Evolutionary conservation across 176 grass and related monocot genomes (phyloP).

Genomic region (Bothriochloa decipiens): DNA sequence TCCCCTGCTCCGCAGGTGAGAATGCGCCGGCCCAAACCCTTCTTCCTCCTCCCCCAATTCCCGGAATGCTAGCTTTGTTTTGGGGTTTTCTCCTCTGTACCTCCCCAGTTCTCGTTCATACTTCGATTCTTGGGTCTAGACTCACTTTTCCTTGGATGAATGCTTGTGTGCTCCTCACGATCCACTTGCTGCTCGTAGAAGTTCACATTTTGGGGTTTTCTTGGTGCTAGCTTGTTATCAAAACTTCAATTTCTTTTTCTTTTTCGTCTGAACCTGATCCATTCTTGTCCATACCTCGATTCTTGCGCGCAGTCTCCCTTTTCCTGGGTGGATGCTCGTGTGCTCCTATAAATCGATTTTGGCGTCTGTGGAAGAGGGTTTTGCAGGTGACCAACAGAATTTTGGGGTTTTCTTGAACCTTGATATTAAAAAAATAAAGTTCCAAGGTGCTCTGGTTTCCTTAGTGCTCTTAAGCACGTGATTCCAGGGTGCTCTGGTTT

Average conservation of each 20-base stretch:
- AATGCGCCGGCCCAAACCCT: no score
- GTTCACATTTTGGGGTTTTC: background rate
- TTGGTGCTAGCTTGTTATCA: background rate
- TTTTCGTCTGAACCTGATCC: no score
- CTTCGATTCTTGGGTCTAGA: no score
- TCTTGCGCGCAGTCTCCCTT: background rate
- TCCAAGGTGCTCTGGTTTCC: background rate
- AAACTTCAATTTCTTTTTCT: background rate
- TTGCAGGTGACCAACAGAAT: background rate
- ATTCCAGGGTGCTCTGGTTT: background rate
- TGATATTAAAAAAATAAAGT: background rate
- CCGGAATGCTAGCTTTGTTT: no score
- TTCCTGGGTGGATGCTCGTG: background rate
- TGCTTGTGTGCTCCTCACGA: background rate
- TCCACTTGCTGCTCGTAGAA: background rate
- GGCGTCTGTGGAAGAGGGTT: background rate
- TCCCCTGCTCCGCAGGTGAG: no score
- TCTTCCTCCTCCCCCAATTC: no score
- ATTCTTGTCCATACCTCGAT: background rate
- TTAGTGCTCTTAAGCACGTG: background rate
- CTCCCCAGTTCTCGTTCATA: no score
- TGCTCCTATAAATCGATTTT: background rate
- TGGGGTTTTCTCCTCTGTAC: no score
- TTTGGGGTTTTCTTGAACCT: conserved; percentile 8
- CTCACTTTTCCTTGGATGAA: background rate